phyloP scores from a whole-genome alignment of 2,329 filamentous ascomycete genomes.

The Stemphylium beticola region DNA sequence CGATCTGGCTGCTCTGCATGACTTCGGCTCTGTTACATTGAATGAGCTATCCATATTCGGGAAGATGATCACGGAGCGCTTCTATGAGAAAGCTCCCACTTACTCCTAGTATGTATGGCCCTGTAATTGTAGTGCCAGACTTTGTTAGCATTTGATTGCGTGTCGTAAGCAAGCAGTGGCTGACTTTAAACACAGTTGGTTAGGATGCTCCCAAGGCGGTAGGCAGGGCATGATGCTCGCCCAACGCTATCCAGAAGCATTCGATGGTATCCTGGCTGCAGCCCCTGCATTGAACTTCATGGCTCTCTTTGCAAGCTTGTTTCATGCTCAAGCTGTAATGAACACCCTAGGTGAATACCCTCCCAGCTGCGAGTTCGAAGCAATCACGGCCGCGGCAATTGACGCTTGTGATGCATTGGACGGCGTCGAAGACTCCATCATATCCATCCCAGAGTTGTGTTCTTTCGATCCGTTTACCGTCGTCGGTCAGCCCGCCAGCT shows the following conservation, averaged over 20 bases:
- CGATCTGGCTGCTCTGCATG: constrained; percentile 32
- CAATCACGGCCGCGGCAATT: constrained; percentile 23
- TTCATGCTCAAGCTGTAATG: constrained; percentile 28
- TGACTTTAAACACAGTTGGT: constrained; percentile 19
- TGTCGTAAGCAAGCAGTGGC: background rate
- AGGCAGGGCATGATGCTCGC: constrained; percentile 42
- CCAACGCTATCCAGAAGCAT: constrained; percentile 38
- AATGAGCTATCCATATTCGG: constrained; percentile 25
- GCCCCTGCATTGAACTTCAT: constrained; percentile 34
- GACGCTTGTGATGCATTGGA: constrained; percentile 32
- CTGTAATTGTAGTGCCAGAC: constrained; percentile 31
- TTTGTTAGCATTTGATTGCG: background rate
- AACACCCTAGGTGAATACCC: constrained; percentile 17
- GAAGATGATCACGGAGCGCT: constrained; percentile 44
- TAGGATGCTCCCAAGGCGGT: constrained; percentile 44
- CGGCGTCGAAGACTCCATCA: constrained; percentile 28
- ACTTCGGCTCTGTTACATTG: constrained; percentile 43
- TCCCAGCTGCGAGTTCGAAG: constrained; percentile 31
- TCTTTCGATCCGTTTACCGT: constrained; percentile 26
- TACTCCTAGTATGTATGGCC: constrained; percentile 18
- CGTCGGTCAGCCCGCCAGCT: constrained; percentile 19
- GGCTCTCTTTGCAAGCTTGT: background rate
- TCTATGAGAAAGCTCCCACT: constrained; percentile 42
- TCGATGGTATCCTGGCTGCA: constrained; percentile 39
- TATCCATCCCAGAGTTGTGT: constrained; percentile 28